Base-by-base conservation (phyloP, 139 green algal genomes). In the Monoraphidium neglectum region DNA sequence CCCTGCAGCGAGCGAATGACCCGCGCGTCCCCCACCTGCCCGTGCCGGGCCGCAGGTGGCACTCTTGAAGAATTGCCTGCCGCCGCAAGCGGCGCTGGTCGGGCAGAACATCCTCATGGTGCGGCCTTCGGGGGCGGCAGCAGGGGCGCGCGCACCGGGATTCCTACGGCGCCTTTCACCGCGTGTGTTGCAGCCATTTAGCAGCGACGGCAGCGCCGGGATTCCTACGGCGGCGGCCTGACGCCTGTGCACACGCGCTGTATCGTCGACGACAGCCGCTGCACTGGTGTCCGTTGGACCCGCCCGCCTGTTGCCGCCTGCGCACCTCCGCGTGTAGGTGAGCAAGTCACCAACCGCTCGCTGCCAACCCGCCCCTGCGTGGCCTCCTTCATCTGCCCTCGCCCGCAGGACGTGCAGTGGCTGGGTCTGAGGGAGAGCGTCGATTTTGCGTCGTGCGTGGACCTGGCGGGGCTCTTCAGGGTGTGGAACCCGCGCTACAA, bases 401-500 rank as follows among this genome's bases (percentile, higher is more conserved):
- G 8, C 43, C 43, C 43, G 8, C 78, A 95, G 77, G 94, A 98
- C 69, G 87, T 98, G 1, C 36, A 90, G 61, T 98, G 94, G 94
- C 80, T 98, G 65, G 79, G 84, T 0, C 77, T 98, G 30, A 87
- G 85, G 64, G 89, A 97, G 71, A 92, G 92, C 3, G n/a, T 51
- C 24, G 91, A 98, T 72, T 98, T 91, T 63, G 78, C 87, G 63
- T 74, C 80, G 2, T 82, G 96, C 68, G 72, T 93, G 59, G 94
- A 98, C 69, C 78, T 98, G 53, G 76, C 69, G 38, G 94, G 94
- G 0, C 67, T 98, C 28, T 98, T 89, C 62, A 86, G 93, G 1
- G 73, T 94, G 26, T 96, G 89, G 90, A 97, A 98, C 79, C 49
- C 77, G 0, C 69, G 86, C 49, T 97, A 91, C 80, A 94, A 91